A percentile compares a stretch with the other conserved stretches of the same genome.
Conservation (phyloP, 345 rosid genomes). For the Erodium maritimum region DNA sequence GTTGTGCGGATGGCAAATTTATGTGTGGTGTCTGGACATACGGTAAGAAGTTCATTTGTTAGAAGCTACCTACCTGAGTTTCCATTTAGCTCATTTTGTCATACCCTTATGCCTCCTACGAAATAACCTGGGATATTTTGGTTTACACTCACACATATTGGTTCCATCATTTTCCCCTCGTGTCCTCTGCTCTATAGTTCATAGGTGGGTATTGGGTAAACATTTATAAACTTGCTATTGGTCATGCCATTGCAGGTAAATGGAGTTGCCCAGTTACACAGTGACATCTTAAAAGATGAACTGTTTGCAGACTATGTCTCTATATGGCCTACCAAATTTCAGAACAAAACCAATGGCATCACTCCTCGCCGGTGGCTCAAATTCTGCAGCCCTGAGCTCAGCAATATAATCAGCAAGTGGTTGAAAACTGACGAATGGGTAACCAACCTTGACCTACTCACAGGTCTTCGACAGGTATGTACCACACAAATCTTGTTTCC, state of each 20-base stretch:
- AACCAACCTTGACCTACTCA: conserved; percentile 72
- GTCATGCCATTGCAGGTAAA: conserved; percentile 51
- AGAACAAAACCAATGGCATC: conserved; percentile 92
- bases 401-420: conserved; percentile 84
- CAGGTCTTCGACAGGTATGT: conserved; percentile 70
- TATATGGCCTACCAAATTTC: conserved; percentile 85
- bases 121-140: not conserved
- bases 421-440: conserved; percentile 85
- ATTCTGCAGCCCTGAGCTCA: conserved; percentile 93
- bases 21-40: conserved; percentile 81
- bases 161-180: not conserved
- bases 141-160: not conserved
- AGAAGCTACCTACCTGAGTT: not conserved
- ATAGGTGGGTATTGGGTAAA: not conserved
- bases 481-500: conserved; percentile 5
- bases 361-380: conserved; percentile 97
- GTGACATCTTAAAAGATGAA: conserved; percentile 82
- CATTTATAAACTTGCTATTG: not conserved
- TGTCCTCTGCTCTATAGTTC: not conserved
- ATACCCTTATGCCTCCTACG: not conserved
- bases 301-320: conserved; percentile 87
- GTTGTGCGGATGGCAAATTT: conserved; percentile 97
- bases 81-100: not conserved
- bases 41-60: conserved; percentile 32
- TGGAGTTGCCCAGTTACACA: conserved; percentile 95